A percentile compares a stretch with the other conserved stretches of the same genome.
These are phyloP conservation scores for Penicillium palitans DNA, from an alignment of 2,329 filamentous ascomycete species.

Conservation along the genomic window DNA sequence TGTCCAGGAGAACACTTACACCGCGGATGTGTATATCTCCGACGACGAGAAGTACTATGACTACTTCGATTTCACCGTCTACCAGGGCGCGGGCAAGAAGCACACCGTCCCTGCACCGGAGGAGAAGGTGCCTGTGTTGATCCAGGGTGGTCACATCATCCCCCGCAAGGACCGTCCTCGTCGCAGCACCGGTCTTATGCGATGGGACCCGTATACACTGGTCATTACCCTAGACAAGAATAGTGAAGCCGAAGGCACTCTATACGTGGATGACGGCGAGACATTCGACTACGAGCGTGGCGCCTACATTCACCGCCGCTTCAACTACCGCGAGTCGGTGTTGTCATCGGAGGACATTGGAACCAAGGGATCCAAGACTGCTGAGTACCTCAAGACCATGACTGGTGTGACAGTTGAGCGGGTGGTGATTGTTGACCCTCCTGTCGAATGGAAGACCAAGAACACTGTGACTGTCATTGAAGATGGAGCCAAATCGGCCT, in stretches of 20 bases:
- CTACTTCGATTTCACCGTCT: conserved; percentile 83
- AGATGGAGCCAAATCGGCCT: conserved; percentile 47
- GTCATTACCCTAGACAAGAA: conserved; percentile 70
- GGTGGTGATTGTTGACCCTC: conserved; percentile 79
- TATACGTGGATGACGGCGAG: conserved; percentile 94
- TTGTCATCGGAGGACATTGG: conserved; percentile 72
- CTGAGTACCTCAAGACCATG: conserved; percentile 78
- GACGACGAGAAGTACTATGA: conserved; percentile 91
- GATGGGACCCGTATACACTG: conserved; percentile 90
- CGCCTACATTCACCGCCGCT: conserved; percentile 83
- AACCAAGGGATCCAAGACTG: conserved; percentile 61
- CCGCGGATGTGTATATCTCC: conserved; percentile 79
- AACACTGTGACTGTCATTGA: conserved; percentile 54
- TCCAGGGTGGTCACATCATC: conserved; percentile 91
- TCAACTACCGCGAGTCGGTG: conserved; percentile 61
- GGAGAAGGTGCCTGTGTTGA: conserved; percentile 82
- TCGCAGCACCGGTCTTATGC: conserved; percentile 84
- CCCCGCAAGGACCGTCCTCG: conserved; percentile 85
- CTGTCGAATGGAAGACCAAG: conserved; percentile 68
- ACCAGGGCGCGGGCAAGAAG: conserved; percentile 69
- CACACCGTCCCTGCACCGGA: conserved; percentile 74
- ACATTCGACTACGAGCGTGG: conserved; percentile 83
- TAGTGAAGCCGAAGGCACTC: conserved; percentile 72
- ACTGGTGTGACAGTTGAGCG: conserved; percentile 76
- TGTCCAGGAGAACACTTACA: conserved; percentile 70